Conservation (phyloP, 805 yeast genomes). For the Wickerhamiella kurtzmanii region DNA sequence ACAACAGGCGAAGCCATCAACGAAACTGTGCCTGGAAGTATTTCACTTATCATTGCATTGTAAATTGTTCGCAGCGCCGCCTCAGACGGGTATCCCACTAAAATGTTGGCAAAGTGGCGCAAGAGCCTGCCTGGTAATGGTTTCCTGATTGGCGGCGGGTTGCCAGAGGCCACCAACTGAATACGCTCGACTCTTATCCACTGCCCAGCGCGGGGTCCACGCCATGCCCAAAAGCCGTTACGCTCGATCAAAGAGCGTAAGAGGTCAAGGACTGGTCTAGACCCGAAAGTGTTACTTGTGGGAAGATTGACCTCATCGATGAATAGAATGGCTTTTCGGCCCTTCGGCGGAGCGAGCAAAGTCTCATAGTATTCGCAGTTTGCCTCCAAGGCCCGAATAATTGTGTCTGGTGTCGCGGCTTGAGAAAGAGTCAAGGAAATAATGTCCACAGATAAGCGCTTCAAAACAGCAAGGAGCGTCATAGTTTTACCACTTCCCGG, state of each 20-base stretch:
- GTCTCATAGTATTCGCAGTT: conserved; percentile 54
- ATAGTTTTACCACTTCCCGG: conserved; percentile 97
- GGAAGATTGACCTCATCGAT: conserved; percentile 91
- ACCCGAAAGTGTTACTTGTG: conserved; percentile 51
- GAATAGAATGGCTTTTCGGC: conserved; percentile 66
- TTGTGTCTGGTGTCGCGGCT: conserved; percentile 50
- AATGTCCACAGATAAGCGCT: conserved; percentile 46
- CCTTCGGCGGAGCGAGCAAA: conserved; percentile 45
- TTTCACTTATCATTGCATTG: conserved; percentile 21
- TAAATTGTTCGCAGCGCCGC: conserved; percentile 58
- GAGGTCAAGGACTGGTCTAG: conserved; percentile 58
- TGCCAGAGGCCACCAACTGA: conserved; percentile 91
- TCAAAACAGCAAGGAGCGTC: conserved; percentile 61
- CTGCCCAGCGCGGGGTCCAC: conserved; percentile 20
- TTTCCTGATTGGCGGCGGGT: conserved; percentile 67
- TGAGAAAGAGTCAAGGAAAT: conserved; percentile 71
- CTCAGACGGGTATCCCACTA: conserved; percentile 67
- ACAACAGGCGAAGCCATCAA: conserved; percentile 39
- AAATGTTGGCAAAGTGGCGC: conserved; percentile 49
- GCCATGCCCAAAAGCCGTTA: conserved; percentile 59
- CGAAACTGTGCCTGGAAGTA: neutral
- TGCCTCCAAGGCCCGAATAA: conserved; percentile 57
- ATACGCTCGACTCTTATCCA: conserved; percentile 58
- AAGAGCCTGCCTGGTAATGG: conserved; percentile 46
- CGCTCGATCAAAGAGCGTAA: conserved; percentile 62